A percentile compares a stretch with the other conserved stretches of the same genome.
Conservation (phyloP, 495 filamentous ascomycete species). For the Penicillium soppii region DNA sequence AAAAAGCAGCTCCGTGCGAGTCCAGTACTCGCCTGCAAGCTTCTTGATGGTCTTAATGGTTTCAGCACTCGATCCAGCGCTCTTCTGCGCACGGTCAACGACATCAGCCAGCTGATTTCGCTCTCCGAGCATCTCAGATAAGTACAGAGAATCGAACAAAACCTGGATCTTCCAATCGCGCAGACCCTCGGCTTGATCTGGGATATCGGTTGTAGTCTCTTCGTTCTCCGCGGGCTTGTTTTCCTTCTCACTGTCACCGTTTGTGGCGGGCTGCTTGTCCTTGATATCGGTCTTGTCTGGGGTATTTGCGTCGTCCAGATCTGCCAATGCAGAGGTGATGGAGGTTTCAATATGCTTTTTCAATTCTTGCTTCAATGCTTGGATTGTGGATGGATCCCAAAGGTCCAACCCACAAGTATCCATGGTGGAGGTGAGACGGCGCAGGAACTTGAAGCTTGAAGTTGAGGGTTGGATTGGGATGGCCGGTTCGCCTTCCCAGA, state of each 20-base stretch:
- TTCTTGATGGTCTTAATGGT: constrained; percentile 52
- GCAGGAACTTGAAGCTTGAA: constrained; percentile 70
- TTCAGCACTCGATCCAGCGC: constrained; percentile 43
- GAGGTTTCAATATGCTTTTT: constrained; percentile 29
- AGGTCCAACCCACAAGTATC: constrained; percentile 68
- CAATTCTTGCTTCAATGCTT: constrained; percentile 58
- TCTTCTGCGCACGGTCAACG: constrained; percentile 44
- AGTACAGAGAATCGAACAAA: constrained; percentile 73
- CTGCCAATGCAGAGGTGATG: constrained; percentile 22
- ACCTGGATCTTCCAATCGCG: constrained; percentile 67
- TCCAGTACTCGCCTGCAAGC: constrained; percentile 71
- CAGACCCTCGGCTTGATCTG: constrained; percentile 11
- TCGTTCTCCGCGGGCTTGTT: neutral
- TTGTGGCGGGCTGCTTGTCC: constrained; percentile 1
- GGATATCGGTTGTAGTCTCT: neutral
- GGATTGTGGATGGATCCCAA: constrained; percentile 74
- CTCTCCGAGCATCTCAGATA: constrained; percentile 49
- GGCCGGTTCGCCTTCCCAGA: constrained; percentile 78
- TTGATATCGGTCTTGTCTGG: constrained; percentile 7
- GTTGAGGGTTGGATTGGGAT: constrained; percentile 83
- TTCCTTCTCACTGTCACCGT: neutral
- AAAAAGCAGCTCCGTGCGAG: constrained; percentile 74
- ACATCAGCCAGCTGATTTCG: constrained; percentile 44
- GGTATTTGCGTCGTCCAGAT: constrained; percentile 14
- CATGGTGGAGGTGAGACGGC: constrained; percentile 66